Evolutionary conservation across 345 rosid genomes (phyloP).

Genomic region (Lumnitzera littorea): DNA sequence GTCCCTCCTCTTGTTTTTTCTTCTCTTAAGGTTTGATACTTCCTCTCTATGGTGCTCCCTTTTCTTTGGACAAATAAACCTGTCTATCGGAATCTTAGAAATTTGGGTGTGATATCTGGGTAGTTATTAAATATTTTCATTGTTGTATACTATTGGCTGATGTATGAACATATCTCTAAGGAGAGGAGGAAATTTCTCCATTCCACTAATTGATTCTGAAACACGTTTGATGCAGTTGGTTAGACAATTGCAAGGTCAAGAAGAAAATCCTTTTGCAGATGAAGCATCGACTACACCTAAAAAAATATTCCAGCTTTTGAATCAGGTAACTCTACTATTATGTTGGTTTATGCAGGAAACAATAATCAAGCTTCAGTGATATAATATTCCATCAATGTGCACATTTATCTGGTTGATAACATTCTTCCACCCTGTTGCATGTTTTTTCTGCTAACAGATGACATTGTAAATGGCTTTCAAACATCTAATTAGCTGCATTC

Average conservation of each 20-base stretch:
- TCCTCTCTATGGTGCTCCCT: conserved; percentile 4
- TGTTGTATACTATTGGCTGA: too few relatives aligned
- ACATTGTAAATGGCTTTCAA: too few relatives aligned
- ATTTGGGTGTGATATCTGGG: too few relatives aligned
- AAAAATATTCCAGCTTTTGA: conserved; percentile 85
- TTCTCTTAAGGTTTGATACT: conserved; percentile 66
- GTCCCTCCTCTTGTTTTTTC: conserved; percentile 92
- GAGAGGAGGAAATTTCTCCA: not conserved
- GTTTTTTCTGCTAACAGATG: too few relatives aligned
- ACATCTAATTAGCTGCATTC: too few relatives aligned
- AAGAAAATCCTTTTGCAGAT: conserved; percentile 93
- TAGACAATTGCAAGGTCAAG: conserved; percentile 79
- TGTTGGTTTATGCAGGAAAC: too few relatives aligned
- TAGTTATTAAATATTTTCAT: too few relatives aligned
- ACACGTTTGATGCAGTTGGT: conserved; percentile 43
- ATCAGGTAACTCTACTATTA: conserved; percentile 42
- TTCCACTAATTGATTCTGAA: not conserved
- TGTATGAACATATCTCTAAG: not conserved
- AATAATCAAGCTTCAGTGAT: too few relatives aligned
- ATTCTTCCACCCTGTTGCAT: too few relatives aligned
- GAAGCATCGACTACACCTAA: conserved; percentile 70
- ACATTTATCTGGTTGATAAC: too few relatives aligned
- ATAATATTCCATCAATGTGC: too few relatives aligned
- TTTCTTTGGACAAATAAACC: not conserved
- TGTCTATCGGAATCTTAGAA: too few relatives aligned